Evolutionary conservation across 2,329 filamentous ascomycete species (phyloP).

Genomic region (Lasiodiplodia gonubiensis): DNA sequence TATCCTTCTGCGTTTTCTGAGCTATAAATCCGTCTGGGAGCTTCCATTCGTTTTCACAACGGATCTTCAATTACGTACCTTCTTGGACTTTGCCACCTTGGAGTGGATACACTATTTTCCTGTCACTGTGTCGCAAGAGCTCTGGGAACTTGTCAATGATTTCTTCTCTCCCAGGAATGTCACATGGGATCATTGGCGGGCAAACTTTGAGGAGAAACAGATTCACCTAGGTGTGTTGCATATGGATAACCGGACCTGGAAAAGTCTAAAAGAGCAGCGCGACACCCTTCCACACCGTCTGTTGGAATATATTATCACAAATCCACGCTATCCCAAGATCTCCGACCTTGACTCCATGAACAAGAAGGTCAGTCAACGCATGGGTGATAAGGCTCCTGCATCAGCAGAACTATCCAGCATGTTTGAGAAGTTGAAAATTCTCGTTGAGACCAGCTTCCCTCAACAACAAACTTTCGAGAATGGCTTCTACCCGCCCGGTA

Average conservation of each 20-base stretch:
- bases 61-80: not conserved
- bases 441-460: rapidly evolving
- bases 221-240: not conserved
- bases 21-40: not conserved
- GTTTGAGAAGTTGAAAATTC: not conserved
- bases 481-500: not conserved
- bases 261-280: rapidly evolving
- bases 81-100: not conserved
- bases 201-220: not conserved
- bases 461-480: not conserved
- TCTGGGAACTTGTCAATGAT: not conserved
- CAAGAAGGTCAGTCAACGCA: not conserved
- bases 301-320: rapidly evolving
- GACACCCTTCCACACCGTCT: not conserved
- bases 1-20: not conserved
- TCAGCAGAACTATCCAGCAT: not conserved
- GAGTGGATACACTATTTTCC: not conserved
- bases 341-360: not conserved
- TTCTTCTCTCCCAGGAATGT: not conserved
- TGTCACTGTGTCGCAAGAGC: rapidly evolving
- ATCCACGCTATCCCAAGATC: not conserved
- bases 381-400: not conserved
- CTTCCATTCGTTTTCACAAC: rapidly evolving
- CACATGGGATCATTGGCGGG: not conserved
- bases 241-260: not conserved